A percentile compares a stretch with the other conserved stretches of the same genome.
These are phyloP conservation scores for Amphicarpaea edgeworthii DNA, from an alignment of 306 rosid species.

Conservation along the genomic window DNA sequence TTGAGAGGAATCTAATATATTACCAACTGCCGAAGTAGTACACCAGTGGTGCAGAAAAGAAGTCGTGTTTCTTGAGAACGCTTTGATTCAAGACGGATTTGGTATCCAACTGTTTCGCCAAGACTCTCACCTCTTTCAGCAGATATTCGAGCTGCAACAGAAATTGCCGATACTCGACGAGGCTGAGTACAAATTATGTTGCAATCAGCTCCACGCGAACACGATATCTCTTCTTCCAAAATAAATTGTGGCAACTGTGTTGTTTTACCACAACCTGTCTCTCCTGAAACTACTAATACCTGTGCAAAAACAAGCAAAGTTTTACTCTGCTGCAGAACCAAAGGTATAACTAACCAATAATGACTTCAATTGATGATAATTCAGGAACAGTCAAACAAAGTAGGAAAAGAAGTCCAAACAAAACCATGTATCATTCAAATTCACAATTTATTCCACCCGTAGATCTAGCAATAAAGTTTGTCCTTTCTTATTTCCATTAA, in stretches of 20 bases:
- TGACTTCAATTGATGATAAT: conserved; percentile 15
- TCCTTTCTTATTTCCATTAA: conserved; percentile 24
- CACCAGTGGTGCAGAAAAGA: conserved; percentile 97
- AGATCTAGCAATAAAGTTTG: conserved; percentile 21
- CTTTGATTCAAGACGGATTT: conserved; percentile 91
- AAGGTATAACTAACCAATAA: conserved; percentile 28
- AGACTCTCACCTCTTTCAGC: conserved; percentile 92
- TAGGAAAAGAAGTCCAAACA: conserved; percentile 35
- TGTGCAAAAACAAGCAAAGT: conserved; percentile 51
- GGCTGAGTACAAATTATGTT: conserved; percentile 94
- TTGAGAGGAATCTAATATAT: conserved; percentile 34
- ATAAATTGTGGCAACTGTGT: conserved; percentile 94
- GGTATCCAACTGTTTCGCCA: conserved; percentile 95
- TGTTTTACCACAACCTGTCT: conserved; percentile 98
- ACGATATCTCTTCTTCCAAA: conserved; percentile 80
- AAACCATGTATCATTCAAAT: conserved; percentile 18
- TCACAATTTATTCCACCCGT: conserved; percentile 30
- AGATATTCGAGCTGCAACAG: conserved; percentile 93
- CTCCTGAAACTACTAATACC: conserved; percentile 99
- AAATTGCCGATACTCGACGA: conserved; percentile 96
- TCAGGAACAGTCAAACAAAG: conserved; percentile 14
- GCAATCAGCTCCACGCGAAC: conserved; percentile 82
- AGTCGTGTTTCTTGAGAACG: conserved; percentile 80
- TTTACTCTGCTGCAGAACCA: conserved; percentile 35
- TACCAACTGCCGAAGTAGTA: conserved; percentile 92